These are phyloP conservation scores for Melastoma candidum DNA, from an alignment of 441 rosid species.

Conservation along the genomic window DNA sequence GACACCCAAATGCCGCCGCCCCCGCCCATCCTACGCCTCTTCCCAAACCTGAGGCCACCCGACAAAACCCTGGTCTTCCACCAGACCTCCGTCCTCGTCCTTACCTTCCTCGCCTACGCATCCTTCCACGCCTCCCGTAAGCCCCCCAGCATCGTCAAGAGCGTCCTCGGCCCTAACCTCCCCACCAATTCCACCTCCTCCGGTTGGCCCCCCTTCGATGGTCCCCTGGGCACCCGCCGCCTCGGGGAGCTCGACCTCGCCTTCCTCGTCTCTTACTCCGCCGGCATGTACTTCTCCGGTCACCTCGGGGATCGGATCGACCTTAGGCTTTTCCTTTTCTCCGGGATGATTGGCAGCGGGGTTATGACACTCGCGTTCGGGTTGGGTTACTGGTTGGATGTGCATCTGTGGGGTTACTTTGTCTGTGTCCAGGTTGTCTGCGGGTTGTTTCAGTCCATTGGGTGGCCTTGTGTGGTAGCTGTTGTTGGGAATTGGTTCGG, in stretches of 20 bases:
- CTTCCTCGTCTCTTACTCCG: slow-evolving; percentile 58
- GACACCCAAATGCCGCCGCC: neutral
- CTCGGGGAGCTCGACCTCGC: slow-evolving; percentile 93
- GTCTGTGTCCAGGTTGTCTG: slow-evolving; percentile 59
- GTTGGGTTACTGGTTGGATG: slow-evolving; percentile 69
- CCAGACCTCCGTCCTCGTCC: slow-evolving; percentile 36
- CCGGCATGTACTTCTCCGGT: slow-evolving; percentile 85
- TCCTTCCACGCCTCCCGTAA: slow-evolving; percentile 95
- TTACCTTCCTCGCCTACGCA: slow-evolving; percentile 82
- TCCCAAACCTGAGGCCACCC: slow-evolving; percentile 55
- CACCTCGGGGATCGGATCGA: slow-evolving; percentile 77
- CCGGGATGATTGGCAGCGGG: slow-evolving; percentile 92
- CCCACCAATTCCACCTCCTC: slow-evolving; percentile 3
- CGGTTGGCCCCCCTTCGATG: slow-evolving; percentile 85
- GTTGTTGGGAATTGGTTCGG: slow-evolving; percentile 89
- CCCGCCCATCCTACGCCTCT: slow-evolving; percentile 42
- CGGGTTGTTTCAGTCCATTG: slow-evolving; percentile 86
- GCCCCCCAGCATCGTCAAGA: slow-evolving; percentile 91
- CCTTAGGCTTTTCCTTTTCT: slow-evolving; percentile 77
- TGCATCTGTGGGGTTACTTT: slow-evolving; percentile 51
- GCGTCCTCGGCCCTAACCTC: slow-evolving; percentile 57
- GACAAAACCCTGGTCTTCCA: slow-evolving; percentile 56
- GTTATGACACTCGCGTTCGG: slow-evolving; percentile 56
- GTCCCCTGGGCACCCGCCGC: slow-evolving; percentile 50
- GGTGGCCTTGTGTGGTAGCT: slow-evolving; percentile 96